phyloP scores from a whole-genome alignment of 2,329 filamentous ascomycete species.

The Sporothrix globosa region DNA sequence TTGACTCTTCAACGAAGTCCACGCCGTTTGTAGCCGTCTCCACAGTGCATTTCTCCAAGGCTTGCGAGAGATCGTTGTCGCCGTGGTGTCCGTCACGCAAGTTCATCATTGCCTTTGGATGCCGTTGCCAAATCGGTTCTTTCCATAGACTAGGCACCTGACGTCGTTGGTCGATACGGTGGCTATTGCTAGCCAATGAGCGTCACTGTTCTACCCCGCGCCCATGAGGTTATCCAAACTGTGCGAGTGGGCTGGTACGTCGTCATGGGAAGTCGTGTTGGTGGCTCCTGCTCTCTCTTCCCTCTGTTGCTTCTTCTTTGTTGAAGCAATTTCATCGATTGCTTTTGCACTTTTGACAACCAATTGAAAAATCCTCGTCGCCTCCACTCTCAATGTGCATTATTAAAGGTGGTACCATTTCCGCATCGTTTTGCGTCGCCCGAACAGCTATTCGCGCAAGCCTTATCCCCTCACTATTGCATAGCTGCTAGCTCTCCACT shows the following conservation, averaged over 20 bases:
- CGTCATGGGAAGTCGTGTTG: background rate
- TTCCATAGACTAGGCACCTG: constrained; percentile 14
- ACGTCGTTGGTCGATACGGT: constrained; percentile 21
- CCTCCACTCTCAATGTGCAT: background rate
- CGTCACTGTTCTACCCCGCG: constrained; percentile 23
- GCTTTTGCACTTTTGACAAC: background rate
- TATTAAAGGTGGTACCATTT: constrained; percentile 26
- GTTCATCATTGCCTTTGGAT: background rate
- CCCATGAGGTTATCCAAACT: too few relatives aligned
- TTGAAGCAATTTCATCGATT: background rate
- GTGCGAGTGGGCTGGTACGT: too few relatives aligned
- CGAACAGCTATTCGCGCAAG: constrained; percentile 15
- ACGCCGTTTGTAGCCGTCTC: background rate
- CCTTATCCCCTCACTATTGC: constrained; percentile 4
- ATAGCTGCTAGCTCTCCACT: constrained; percentile 20
- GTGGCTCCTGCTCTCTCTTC: background rate
- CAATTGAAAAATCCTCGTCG: background rate
- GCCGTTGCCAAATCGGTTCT: background rate
- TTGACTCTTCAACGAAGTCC: constrained; percentile 11
- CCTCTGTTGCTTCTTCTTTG: background rate
- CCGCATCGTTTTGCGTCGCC: constrained; percentile 14
- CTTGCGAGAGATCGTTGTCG: background rate
- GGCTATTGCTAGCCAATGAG: constrained; percentile 23
- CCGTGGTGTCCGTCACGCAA: background rate
- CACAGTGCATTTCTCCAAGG: background rate